Evolutionary conservation across 1,139 yeast genomes (phyloP), one percentile per base, ranked within the genome.

Genomic region (Yamadazyma friedrichii): DNA sequence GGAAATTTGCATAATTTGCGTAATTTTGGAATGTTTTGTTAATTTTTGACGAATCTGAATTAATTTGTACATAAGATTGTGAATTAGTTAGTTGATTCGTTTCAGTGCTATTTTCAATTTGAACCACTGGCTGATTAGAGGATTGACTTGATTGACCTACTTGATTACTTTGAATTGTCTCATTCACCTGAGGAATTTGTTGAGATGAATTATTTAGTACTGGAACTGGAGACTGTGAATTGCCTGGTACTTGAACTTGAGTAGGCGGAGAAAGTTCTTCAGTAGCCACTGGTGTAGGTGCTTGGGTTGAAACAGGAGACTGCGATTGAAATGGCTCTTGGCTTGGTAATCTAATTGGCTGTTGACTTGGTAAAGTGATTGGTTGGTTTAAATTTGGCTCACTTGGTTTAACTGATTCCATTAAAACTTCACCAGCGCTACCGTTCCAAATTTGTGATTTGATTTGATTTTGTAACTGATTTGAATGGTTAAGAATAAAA

Each of bases 401-500:
- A 4, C 9, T 6, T 5, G 31, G 15, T 6, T n/a, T 9, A 3
- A 15, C 4, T 4, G 35, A 12, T 17, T 32, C n/a, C 35, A 9
- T n/a, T 15, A 20, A 24, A 6, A 33, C 29, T 2, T 31, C 29
- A 5, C 38, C 42, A 5, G 29, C 39, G 17, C 30, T 33, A 2
- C 26, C 36, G 6, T 38, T 36, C 46, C 46, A 41, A 10, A 33
- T 33, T 22, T 17, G 35, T 12, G 27, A 9, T n/a, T 40, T 39
- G 11, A 40, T 40, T 20, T 32, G 47, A 15, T 44, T 35, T 26
- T 44, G 44, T 15, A 61, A 48, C 31, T 54, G 52, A 33, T 50
- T 55, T 9, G 65, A 54, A 42, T 66, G 71, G 31, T 47, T 54
- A 9, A 56, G 48, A 31, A 66, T 66, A 16, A 57, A 56, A 6